phyloP scores from a whole-genome alignment of 345 rosid species.

The Microcos paniculata region DNA sequence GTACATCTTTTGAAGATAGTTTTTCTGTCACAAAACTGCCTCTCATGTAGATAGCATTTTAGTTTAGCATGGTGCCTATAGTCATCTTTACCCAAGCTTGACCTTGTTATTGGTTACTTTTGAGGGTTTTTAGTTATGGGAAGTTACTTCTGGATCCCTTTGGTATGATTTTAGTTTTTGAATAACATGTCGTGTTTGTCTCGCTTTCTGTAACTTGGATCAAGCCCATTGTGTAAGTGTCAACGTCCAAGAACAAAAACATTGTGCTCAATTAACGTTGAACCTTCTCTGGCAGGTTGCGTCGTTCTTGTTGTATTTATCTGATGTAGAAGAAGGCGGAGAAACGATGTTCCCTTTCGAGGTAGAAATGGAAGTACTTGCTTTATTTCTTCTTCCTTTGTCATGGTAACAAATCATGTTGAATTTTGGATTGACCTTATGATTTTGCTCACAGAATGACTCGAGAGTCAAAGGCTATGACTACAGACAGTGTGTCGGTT shows the following conservation, averaged over 20 bases:
- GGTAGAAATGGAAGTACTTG: constrained; percentile 35
- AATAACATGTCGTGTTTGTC: neutral
- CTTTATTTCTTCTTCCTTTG: constrained; percentile 6
- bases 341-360: constrained; percentile 87
- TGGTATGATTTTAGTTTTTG: neutral
- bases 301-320: constrained; percentile 18
- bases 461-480: constrained; percentile 41
- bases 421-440: neutral
- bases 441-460: constrained; percentile 43
- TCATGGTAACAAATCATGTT: neutral
- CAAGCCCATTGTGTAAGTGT: neutral
- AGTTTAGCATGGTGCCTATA: neutral
- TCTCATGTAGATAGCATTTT: neutral
- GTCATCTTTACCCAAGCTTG: neutral
- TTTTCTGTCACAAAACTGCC: neutral
- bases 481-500: constrained; percentile 57
- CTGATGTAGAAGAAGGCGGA: constrained; percentile 48
- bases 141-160: neutral
- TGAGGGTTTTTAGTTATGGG: neutral
- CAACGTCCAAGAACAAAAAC: neutral
- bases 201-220: neutral
- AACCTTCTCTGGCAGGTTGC: constrained; percentile 36
- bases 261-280: constrained; percentile 7
- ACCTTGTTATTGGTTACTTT: neutral
- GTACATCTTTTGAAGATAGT: neutral